Base-by-base conservation (phyloP, 192 early-diverging fungal species). In the Diversispora eburnea region DNA sequence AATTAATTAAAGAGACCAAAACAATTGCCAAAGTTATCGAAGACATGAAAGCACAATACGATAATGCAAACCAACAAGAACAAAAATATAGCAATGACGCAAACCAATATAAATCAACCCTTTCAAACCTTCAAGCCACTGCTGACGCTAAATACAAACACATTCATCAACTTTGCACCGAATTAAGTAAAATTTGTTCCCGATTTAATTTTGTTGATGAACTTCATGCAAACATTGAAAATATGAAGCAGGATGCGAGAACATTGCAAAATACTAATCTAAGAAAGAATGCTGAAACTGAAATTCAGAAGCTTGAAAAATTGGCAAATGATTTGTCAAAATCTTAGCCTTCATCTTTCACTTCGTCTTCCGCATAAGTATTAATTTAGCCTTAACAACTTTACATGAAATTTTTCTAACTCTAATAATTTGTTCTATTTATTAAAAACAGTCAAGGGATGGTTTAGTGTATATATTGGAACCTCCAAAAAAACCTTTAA, bases 171-270 rank as follows among this genome's bases (percentile, higher is more conserved):
- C 47, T 51, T 67, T 67, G 66, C 13, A 3, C 2, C 13, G 66
- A 67, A 22, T 42, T 67, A 51, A 67, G 47, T 51, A 67, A 67
- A 67, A 42, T 67, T 67, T 67, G 66, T 51, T 51, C 66, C 17
- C 45, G 66, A 41, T 67, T 67, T 33, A 67, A 67, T 3, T 51
- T 67, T 67, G 66, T 67, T 42, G 66, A 67, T 67, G 66, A 67
- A 54, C 66, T 67, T 51, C 45, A 51, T 67, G 49, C 66, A 54
- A 52, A 67, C 22, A 48, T 67, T 54, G 66, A 67, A 3, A 51
- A 9, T 52, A 67, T 67, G 47, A 48, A 15, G 22, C 66, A 51
- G 7, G 66, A 67, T 67, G 47, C 66, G 7, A 67, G 49, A 67
- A 39, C 7, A 2, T 22, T 67, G 39, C n/a, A 67, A 10, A 67